Base-by-base conservation (phyloP, 345 rosid genomes). In the Nasturtium officinale region DNA sequence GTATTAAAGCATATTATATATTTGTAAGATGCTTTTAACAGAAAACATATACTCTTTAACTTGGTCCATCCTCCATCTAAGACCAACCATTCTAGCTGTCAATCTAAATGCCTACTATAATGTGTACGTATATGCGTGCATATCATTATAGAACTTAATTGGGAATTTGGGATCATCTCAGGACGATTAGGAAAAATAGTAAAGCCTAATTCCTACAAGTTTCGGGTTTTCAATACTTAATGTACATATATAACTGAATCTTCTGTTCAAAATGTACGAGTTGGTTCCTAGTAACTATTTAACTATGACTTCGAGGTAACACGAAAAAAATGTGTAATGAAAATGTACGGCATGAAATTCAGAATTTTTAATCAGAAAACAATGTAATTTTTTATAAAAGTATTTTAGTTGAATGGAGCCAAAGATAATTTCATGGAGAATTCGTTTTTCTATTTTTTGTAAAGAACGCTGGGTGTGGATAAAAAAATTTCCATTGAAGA, bases 61-160 rank as follows among this genome's bases (percentile, higher is more conserved):
- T 65, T 74, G 72, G 66, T 74, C 72, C 77, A 65, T 56, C 66
- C 60, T 74, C 66, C 38, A 63, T 63, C 43, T 35, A 43, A 56
- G 50, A 55, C 65, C 54, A 56, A 55, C 65, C 58, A 55, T 73
- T 65, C 48, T 56, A 65, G 77, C 72, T 65, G 53, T 65, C 77
- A 57, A 26, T 74, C 26, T 47, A 35, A 53, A 35, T 56, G 51
- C 66, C 23, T 55, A 8, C 25, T 56, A 38, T 55, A 28, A 43
- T 20, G 18, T 68, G 17, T 73, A 55, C 40, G 25, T 40, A 60
- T 42, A 46, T 23, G 10, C 21, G 35, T 45, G 33, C 15, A 45
- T 13, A 33, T 18, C 7, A 47, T 16, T 12, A 16, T 10, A 9
- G 1, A 10, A 32, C 57, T 15, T 32, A 23, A 20, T 10, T 64